Evolutionary conservation across 352 stramenopile genomes (phyloP).

Genomic region (Globisporangium okanoganense): DNA sequence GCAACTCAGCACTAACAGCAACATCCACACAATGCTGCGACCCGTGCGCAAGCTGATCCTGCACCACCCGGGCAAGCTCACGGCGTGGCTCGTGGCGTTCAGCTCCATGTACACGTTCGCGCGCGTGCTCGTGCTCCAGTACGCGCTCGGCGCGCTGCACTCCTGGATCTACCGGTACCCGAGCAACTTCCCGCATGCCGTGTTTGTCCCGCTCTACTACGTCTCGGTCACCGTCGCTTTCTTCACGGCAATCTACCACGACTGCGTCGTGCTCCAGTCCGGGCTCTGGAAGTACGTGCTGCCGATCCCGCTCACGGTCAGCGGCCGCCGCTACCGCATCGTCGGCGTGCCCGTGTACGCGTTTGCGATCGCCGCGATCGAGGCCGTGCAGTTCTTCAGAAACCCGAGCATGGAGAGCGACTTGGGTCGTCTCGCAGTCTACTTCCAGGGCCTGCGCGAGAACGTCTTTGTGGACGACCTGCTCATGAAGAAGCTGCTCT

Average conservation of each 20-base stretch:
- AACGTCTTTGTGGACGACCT: slow-evolving; percentile 25
- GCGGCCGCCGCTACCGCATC: slow-evolving; percentile 43
- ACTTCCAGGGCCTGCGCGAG: slow-evolving; percentile 30
- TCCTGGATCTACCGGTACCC: slow-evolving; percentile 51
- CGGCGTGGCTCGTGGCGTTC: slow-evolving; percentile 39
- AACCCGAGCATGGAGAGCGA: slow-evolving; percentile 45
- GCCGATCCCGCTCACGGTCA: slow-evolving; percentile 58
- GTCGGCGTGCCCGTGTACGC: slow-evolving; percentile 68
- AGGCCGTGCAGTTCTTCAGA: slow-evolving; percentile 42
- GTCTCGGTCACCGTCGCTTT: slow-evolving; percentile 29
- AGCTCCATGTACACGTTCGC: slow-evolving; percentile 67
- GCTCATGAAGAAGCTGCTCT: slow-evolving; percentile 23
- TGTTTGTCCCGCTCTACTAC: slow-evolving; percentile 62
- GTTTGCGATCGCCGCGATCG: slow-evolving; percentile 42
- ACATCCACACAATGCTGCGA: slow-evolving; percentile 13
- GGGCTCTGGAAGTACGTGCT: slow-evolving; percentile 62
- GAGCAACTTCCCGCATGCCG: slow-evolving; percentile 47
- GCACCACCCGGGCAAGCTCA: slow-evolving; percentile 58
- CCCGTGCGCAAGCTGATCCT: slow-evolving; percentile 50
- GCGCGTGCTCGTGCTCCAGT: slow-evolving; percentile 59
- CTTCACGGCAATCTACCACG: slow-evolving; percentile 38
- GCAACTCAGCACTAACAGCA: not conserved
- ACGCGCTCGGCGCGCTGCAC: slow-evolving; percentile 36
- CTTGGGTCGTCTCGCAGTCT: slow-evolving; percentile 29
- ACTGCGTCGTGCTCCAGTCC: slow-evolving; percentile 23